Evolutionary conservation across 179 eudicot species (phyloP), one percentile per base, ranked within the genome.

Genomic region (Silene coronaria): DNA sequence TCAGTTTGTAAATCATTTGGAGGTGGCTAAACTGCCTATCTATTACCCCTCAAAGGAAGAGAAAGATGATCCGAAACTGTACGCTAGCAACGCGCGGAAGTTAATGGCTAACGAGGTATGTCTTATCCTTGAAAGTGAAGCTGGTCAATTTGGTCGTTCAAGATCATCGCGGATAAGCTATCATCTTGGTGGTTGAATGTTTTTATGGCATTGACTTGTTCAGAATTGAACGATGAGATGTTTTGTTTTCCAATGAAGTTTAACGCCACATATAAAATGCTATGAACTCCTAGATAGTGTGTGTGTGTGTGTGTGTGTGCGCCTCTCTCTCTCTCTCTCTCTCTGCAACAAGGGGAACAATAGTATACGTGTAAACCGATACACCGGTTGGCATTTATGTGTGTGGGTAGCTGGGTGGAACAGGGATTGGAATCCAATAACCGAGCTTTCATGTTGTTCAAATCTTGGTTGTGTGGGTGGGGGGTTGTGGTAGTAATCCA

Each of bases 51-150:
- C 99, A 21, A 86, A 87, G 75, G 89, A 89, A 81, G 98, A 94
- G 85, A 90, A 88, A 80, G 92, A 90, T 51, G 87, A 94, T 76
- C 97, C 98, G 27, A 94, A 86, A 80, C 85, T 92, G 69, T 94
- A 92, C 81, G 98, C 98, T 13, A 87, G 81, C 63, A 94, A 90
- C 82, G 87, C 89, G 57, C 85, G 97, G 76, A 85, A 82, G 78
- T 80, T 92, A 79, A 90, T 94, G 96, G 96, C 96, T 85, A 87
- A 76, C 19, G 96, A 92, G 98, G 98, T 94, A 90, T 63, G 63
- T 80, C 59, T 79, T 75, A 74, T 55, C 73, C 46, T 79, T 76
- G 21, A 53, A 27, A 27, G 24, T 53, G n/a, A 12, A 24, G 34
- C 17, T 46, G 73, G 36, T 48, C 59, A 70, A 24, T 70, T 23